Evolutionary conservation across 23 red algal genomes (phyloP), one percentile per base, ranked within the genome.

Genomic region (Agarophyton chilense): DNA sequence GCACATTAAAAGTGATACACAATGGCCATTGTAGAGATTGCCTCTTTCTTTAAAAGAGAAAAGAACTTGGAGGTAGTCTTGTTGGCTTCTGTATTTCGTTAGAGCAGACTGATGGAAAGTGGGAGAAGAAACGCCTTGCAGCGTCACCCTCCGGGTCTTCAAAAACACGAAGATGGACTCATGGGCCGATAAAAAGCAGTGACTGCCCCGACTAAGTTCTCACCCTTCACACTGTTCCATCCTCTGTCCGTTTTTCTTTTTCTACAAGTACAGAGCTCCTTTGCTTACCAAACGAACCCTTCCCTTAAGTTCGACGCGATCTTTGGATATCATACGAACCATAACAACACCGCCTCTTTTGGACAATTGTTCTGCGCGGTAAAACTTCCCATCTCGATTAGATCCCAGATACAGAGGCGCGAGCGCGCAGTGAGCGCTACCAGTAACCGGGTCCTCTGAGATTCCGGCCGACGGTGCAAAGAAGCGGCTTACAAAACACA

Each of bases 381-480:
- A 49, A 47, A 74, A 74, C 21, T 24, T 43, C 2, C 43, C 77
- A 80, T 80, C 35, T 17, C 49, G n/a, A 55, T 36, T 32, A 28
- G 35, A 19, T 7, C 14, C 28, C 26, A 80, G 51, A 28, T 58
- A 80, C 0, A 80, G 36, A 24, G 77, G 51, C 6, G 77, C 77
- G 28, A 80, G 77, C 10, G 50, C 77, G 29, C 77, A 80, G 22
- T 80, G 77, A 12, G 77, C 77, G 21, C 77, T 80, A 14, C 77
- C 77, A 29, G 77, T 80, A 39, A 80, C 77, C 19, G 77, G 77
- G 54, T 80, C 77, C 17, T 80, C 77, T 17, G 32, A 25, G 4
- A 80, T 60, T 33, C 77, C 77, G 34, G 50, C 39, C 0, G 21
- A 18, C 16, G 77, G 77, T 18, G 77, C 77, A 60, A 80, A 80